phyloP scores from a whole-genome alignment of 495 filamentous ascomycete genomes.

The Daldinia vernicosa region DNA sequence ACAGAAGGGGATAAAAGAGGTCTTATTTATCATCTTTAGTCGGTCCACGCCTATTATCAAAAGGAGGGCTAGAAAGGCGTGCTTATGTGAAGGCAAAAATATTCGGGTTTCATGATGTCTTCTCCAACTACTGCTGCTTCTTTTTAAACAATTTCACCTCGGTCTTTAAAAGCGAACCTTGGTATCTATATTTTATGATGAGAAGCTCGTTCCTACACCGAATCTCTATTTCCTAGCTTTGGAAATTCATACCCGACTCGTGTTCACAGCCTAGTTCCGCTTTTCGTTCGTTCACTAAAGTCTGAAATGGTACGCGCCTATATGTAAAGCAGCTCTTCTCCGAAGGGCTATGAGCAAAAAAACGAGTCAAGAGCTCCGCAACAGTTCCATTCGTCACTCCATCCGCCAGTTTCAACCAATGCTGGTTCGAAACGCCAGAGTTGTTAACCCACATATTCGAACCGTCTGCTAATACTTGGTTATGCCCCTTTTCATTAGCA shows the following conservation, averaged over 20 bases:
- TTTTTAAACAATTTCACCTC: too few species aligned
- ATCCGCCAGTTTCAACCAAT: conserved; percentile 46
- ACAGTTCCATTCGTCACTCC: conserved; percentile 34
- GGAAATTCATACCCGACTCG: too few species aligned
- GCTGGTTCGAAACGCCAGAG: conserved; percentile 41
- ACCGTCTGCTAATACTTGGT: conserved; percentile 44
- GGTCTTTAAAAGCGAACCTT: too few species aligned
- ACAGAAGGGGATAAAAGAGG: too few species aligned
- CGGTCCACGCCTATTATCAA: too few species aligned
- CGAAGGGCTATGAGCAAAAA: conserved; percentile 25
- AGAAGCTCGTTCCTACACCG: too few species aligned
- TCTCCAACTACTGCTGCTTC: too few species aligned
- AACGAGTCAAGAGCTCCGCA: conserved; percentile 8
- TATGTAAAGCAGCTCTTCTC: conserved; percentile 19
- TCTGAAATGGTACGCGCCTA: neutral
- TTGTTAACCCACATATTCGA: conserved; percentile 52
- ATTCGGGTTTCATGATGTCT: too few species aligned
- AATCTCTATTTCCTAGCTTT: too few species aligned
- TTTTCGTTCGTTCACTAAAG: neutral
- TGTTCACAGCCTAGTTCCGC: too few species aligned
- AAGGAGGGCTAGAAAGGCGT: neutral
- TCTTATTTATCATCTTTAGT: too few species aligned
- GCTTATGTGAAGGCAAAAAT: neutral
- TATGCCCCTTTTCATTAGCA: conserved; percentile 45
- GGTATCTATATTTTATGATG: too few species aligned